Evolutionary conservation across 2,329 filamentous ascomycete genomes (phyloP).

Genomic region (Pseudocercospora fijiensis): DNA sequence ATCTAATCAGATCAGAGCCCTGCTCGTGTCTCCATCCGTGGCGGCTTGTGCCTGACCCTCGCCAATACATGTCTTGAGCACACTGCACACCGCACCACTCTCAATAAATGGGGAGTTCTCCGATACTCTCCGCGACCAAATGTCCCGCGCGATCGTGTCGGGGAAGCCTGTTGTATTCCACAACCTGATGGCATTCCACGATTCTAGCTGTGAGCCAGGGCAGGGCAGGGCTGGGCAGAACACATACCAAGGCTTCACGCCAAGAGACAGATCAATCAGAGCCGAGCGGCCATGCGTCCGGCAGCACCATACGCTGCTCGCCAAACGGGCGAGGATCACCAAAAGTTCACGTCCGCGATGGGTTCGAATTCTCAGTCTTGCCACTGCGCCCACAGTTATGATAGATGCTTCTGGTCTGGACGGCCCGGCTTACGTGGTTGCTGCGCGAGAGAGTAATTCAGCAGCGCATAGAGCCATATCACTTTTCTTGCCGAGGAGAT

Average conservation of each 20-base stretch:
- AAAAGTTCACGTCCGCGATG: neutral
- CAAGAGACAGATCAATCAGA: neutral
- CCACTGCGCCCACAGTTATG: neutral
- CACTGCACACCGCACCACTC: too few relatives aligned
- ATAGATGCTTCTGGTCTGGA: neutral
- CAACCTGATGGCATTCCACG: too few relatives aligned
- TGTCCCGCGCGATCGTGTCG: too few relatives aligned
- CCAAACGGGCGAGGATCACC: neutral
- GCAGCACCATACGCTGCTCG: neutral
- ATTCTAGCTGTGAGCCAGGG: too few relatives aligned
- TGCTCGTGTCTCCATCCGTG: neutral
- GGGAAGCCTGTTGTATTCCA: too few relatives aligned
- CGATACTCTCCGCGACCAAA: too few relatives aligned
- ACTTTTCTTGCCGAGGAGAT: constrained; percentile 19
- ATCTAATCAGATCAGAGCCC: constrained; percentile 3
- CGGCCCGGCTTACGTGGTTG: neutral
- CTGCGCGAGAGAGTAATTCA: constrained; percentile 11
- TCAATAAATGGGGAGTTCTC: too few relatives aligned
- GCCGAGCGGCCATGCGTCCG: neutral
- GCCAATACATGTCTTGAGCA: neutral
- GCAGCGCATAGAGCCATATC: constrained; percentile 21
- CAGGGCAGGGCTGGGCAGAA: neutral
- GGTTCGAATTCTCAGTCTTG: neutral
- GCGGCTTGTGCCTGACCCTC: neutral
- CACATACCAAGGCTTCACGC: neutral